Evolutionary conservation across 345 rosid species (phyloP).

Genomic region (Mallotus nudiflorus): DNA sequence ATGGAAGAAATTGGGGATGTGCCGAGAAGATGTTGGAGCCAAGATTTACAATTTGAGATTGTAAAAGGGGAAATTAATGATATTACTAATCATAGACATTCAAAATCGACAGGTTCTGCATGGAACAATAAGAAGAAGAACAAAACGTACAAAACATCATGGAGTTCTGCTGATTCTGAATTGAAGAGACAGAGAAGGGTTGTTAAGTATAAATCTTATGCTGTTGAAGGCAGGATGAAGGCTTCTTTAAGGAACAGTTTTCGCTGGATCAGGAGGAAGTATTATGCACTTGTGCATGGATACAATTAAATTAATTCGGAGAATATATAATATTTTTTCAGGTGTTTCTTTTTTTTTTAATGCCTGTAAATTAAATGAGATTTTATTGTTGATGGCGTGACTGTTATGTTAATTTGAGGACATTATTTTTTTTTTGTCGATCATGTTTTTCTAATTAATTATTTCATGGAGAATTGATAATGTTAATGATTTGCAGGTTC

Average conservation of each 20-base stretch:
- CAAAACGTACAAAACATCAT: neutral
- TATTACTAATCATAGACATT: neutral
- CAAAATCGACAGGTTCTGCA: neutral
- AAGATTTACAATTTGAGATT: neutral
- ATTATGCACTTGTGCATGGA: slow-evolving; percentile 29
- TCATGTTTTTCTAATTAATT: too few species aligned
- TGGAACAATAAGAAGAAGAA: neutral
- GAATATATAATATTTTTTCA: too few species aligned
- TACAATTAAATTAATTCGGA: slow-evolving; percentile 20
- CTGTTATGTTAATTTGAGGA: too few species aligned
- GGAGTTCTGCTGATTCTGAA: slow-evolving; percentile 30
- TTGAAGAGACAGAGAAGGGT: slow-evolving; percentile 44
- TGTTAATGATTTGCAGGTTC: too few species aligned
- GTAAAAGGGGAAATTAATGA: neutral
- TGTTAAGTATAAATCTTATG: slow-evolving; percentile 39
- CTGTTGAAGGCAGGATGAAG: slow-evolving; percentile 35
- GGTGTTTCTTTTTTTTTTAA: too few species aligned
- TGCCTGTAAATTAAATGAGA: too few species aligned
- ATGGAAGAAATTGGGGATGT: slow-evolving; percentile 19
- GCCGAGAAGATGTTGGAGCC: neutral
- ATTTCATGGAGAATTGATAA: too few species aligned
- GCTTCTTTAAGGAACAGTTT: slow-evolving; percentile 32
- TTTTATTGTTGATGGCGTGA: too few species aligned
- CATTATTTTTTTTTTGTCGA: too few species aligned
- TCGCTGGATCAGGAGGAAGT: slow-evolving; percentile 51